These are phyloP conservation scores for Apiotrichum sp. DNA, from an alignment of 1,284 basidiomycete genomes.

Conservation along the genomic window DNA sequence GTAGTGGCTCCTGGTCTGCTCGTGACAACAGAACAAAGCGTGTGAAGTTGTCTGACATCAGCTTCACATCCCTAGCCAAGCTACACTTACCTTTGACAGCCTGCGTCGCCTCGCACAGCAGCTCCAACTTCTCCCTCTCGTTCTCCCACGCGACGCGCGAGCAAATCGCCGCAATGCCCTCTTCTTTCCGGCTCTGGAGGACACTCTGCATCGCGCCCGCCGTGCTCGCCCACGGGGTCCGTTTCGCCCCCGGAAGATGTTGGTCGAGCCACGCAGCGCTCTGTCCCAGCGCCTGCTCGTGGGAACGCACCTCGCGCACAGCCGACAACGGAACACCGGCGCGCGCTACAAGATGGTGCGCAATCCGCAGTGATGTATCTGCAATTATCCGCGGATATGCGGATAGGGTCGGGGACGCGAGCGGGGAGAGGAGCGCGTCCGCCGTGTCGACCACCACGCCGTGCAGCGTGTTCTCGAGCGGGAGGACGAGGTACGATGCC, in stretches of 20 bases:
- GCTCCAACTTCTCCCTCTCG: constrained; percentile 25
- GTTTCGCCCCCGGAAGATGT: constrained; percentile 30
- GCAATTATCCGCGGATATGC: constrained; percentile 5
- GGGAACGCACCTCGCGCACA: constrained; percentile 37
- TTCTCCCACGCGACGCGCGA: constrained; percentile 29
- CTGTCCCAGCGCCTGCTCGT: constrained; percentile 48
- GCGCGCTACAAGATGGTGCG: constrained; percentile 40
- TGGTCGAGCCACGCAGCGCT: constrained; percentile 30
- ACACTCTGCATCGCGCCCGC: constrained; percentile 37
- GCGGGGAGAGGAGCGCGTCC: constrained; percentile 25
- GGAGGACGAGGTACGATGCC: constrained; percentile 34
- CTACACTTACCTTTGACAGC: constrained; percentile 32
- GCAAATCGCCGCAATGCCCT: constrained; percentile 40
- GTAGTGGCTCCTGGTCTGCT: not conserved
- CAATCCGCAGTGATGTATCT: constrained; percentile 29
- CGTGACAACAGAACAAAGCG: constrained; percentile 40
- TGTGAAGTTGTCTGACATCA: constrained; percentile 42
- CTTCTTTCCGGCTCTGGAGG: constrained; percentile 5
- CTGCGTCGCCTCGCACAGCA: constrained; percentile 40
- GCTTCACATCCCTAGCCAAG: not conserved
- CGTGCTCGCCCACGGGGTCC: constrained; percentile 32
- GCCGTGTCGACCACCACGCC: constrained; percentile 44
- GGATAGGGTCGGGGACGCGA: not conserved
- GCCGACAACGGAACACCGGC: constrained; percentile 27
- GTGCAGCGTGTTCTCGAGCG: constrained; percentile 46